Percentiles rank a stretch among this genome's conserved stretches.
phyloP scores from a whole-genome alignment of 148 eudicot genomes.

The Rhododendron kiyosumense region DNA sequence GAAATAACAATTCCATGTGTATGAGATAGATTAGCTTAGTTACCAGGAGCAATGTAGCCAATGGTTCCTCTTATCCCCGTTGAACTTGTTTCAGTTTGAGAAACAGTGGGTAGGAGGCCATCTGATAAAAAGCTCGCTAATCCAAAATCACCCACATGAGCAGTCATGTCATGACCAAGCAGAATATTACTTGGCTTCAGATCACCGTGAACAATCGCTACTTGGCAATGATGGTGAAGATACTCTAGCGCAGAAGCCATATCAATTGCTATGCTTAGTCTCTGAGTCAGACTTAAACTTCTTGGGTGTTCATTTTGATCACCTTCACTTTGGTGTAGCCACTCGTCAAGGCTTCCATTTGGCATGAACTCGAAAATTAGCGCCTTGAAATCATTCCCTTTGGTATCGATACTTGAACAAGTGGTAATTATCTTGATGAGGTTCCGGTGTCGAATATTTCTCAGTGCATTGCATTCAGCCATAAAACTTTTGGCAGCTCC shows the following conservation, averaged over 20 bases:
- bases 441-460: background rate
- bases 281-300: no score
- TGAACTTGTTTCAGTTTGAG: background rate
- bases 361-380: no score
- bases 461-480: background rate
- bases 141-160: background rate
- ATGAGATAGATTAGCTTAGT: background rate
- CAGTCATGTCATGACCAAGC: background rate
- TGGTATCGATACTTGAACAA: background rate
- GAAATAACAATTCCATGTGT: background rate
- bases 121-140: background rate
- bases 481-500: conserved; percentile 5
- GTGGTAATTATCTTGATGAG: background rate
- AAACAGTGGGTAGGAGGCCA: background rate
- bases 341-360: no score
- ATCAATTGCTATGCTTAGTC: no score
- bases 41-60: background rate
- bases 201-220: conserved; percentile 1
- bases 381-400: no score
- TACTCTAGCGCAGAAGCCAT: background rate
- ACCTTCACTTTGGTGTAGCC: no score
- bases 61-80: background rate
- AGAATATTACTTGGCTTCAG: conserved; percentile 5
- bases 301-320: no score
- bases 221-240: background rate